Evolutionary conservation across 768 basidiomycete genomes (phyloP), one percentile per base, ranked within the genome.

Genomic region (Termitomyces titanicus): DNA sequence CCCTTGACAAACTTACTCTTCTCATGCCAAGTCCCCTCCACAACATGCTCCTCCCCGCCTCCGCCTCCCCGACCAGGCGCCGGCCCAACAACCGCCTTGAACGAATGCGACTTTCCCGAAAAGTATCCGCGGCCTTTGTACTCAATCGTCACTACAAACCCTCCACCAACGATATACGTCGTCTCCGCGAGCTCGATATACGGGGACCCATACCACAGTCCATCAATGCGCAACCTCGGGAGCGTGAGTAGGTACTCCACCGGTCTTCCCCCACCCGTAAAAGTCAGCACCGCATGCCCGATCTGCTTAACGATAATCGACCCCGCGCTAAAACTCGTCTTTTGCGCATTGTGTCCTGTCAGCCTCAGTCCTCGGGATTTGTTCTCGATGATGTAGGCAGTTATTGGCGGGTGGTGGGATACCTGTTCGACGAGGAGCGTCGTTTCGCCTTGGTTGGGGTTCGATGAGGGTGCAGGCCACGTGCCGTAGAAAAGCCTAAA

Each of bases 71-170:
- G n/a, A n/a, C 56, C 53, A 5, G 60, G 60, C 18, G 60, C 54
- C 11, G 81, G 82, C 0, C 79, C 68, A n/a, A 93, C 68, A 1
- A 78, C 78, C 10, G 96, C 93, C 70, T 94, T 95, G 83, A 94
- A 97, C 3, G 85, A 77, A 74, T 99, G 96, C 3, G 92, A 84
- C 69, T 94, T 95, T 53, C 96, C 95, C 34, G 85, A 83, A 68
- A 98, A 92, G 74, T 95, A 98, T 25, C 95, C 96, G 66, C 92
- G 93, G 70, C 95, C 96, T 67, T 94, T 93, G 79, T 96, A 98
- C 61, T 96, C 92, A 69, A 98, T 86, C 68, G 79, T 61, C n/a
- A 65, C 68, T 52, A 72, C 65, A 54, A 68, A 70, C 12, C 73
- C 71, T 29, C 72, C 74, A 49, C 80, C 74, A 59, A 76, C 61